Evolutionary conservation across 2,329 filamentous ascomycete genomes (phyloP).

Genomic region (Xylaria sp.): DNA sequence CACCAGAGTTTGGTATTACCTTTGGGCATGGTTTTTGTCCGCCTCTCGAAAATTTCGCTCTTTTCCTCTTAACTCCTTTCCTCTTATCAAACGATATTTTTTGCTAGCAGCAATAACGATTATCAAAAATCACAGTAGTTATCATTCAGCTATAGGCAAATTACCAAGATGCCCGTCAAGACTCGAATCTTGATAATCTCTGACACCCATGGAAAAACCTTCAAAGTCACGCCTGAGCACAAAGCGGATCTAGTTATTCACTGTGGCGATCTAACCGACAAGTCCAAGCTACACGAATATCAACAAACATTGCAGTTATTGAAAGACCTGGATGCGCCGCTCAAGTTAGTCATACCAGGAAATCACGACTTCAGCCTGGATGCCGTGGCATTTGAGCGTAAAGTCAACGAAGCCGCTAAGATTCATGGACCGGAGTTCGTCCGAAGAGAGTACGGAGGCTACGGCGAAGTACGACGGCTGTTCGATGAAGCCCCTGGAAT

Average conservation of each 20-base stretch:
- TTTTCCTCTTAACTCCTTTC: no score
- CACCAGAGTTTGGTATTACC: no score
- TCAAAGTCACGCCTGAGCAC: constrained; percentile 61
- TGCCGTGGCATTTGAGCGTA: constrained; percentile 49
- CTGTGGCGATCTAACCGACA: constrained; percentile 61
- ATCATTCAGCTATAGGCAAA: neutral
- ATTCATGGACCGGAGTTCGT: constrained; percentile 40
- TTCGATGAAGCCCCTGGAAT: constrained; percentile 57
- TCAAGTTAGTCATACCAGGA: constrained; percentile 63
- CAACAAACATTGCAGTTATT: constrained; percentile 53
- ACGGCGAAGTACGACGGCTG: constrained; percentile 53
- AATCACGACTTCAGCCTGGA: constrained; percentile 63
- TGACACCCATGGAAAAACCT: constrained; percentile 63
- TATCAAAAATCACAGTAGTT: neutral
- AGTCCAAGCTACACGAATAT: constrained; percentile 57
- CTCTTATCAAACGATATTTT: no score
- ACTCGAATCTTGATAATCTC: constrained; percentile 59
- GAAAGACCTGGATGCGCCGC: constrained; percentile 53
- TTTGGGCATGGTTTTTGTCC: no score
- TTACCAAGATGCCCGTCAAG: constrained; percentile 44
- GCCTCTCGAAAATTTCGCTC: no score
- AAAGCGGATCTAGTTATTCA: constrained; percentile 62
- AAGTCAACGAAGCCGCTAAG: constrained; percentile 43
- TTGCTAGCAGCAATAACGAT: no score
- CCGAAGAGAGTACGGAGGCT: constrained; percentile 53